Percentiles rank a stretch among this genome's conserved stretches.
Evolutionary conservation across 306 rosid species (phyloP).

Genomic region (Macrotyloma uniflorum): DNA sequence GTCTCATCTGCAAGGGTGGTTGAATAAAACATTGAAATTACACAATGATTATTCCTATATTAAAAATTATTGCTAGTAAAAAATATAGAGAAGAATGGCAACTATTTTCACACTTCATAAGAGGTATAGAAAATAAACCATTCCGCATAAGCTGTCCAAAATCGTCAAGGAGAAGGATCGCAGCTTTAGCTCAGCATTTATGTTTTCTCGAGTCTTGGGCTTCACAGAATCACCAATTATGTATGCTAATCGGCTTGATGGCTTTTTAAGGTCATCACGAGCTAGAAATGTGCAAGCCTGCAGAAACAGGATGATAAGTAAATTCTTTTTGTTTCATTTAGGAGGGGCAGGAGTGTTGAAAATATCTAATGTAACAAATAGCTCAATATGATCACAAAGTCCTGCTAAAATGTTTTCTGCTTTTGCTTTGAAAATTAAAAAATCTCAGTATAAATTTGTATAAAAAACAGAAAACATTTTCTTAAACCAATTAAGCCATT

Average conservation of each 20-base stretch:
- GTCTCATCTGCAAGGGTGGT: conserved; percentile 78
- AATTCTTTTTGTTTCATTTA: background rate
- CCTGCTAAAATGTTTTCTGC: background rate
- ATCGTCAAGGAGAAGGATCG: conserved; percentile 82
- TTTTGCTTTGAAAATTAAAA: background rate
- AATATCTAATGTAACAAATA: background rate
- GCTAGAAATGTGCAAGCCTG: conserved; percentile 97
- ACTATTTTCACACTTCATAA: conserved; percentile 24
- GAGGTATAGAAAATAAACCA: conserved; percentile 58
- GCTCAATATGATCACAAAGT: background rate
- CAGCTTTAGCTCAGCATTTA: conserved; percentile 91
- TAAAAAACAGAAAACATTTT: too few species aligned
- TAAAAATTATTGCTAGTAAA: conserved; percentile 1
- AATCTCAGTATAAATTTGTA: background rate
- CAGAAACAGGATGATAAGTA: conserved; percentile 22
- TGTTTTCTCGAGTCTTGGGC: conserved; percentile 84
- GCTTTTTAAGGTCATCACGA: conserved; percentile 81
- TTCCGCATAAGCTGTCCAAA: conserved; percentile 92
- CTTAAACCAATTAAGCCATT: too few species aligned
- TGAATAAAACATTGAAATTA: conserved; percentile 8
- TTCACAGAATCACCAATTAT: conserved; percentile 77
- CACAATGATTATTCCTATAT: background rate
- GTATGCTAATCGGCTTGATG: conserved; percentile 84
- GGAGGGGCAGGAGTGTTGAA: background rate
- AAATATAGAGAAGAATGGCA: background rate